These are phyloP conservation scores for Nannochloropsis salina DNA, from an alignment of 108 stramenopile genomes.

Conservation along the genomic window DNA sequence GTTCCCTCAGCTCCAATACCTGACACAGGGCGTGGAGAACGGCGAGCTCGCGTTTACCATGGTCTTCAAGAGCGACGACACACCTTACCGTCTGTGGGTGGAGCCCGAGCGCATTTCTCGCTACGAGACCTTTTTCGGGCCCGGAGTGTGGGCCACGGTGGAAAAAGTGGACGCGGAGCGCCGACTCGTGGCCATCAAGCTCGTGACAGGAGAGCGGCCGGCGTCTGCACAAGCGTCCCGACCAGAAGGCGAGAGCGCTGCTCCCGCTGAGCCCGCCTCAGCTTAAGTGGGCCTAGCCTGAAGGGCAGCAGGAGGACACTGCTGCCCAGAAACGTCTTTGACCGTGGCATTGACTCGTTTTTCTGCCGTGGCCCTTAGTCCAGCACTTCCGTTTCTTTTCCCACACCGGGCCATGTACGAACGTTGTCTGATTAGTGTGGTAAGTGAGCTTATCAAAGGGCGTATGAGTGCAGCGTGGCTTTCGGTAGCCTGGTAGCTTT, in stretches of 20 bases:
- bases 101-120: conserved; percentile 79
- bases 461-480: too few relatives aligned
- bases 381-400: too few relatives aligned
- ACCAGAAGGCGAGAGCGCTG: neutral
- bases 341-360: too few relatives aligned
- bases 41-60: conserved; percentile 70
- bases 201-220: conserved; percentile 62
- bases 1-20: conserved; percentile 82
- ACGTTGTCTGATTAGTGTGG: too few relatives aligned
- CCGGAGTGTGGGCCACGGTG: conserved; percentile 69
- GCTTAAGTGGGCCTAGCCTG: neutral
- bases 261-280: neutral
- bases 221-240: neutral
- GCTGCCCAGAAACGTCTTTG: too few relatives aligned
- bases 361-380: too few relatives aligned
- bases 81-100: conserved; percentile 94
- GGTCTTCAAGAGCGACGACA: conserved; percentile 84
- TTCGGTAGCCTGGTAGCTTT: too few relatives aligned
- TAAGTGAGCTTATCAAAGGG: too few relatives aligned
- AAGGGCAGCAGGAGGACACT: too few relatives aligned
- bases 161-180: conserved; percentile 86
- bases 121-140: conserved; percentile 90
- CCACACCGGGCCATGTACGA: too few relatives aligned
- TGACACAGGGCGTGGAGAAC: conserved; percentile 66
- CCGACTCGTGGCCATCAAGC: conserved; percentile 77